Evolutionary conservation across 441 rosid species (phyloP), one percentile per base, ranked within the genome.

Genomic region (Populus trichocarpa): DNA sequence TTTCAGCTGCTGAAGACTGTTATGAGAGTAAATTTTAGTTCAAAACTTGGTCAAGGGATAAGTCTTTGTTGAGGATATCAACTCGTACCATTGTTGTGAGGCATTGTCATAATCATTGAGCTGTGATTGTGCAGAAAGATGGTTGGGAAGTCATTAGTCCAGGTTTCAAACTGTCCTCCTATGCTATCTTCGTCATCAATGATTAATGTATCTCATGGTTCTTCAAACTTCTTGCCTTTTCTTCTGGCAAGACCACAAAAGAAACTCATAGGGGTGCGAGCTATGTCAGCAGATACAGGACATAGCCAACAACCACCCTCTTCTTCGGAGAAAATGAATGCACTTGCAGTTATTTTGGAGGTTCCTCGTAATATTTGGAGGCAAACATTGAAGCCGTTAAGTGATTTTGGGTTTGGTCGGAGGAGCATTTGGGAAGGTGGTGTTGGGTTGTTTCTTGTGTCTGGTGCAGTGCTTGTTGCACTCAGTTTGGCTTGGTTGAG

Each of bases 351-450:
- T 85, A 87, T 86, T 78, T 82, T 90, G 76, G 97, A 91, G 69
- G 85, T 89, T 61, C 98, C 98, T 25, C 81, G 79, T 75, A 88
- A 76, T 68, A 76, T 96, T 28, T 96, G 98, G 99, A 89, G 82
- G 79, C 96, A 87, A 84, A 91, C 98, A 61, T 74, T 91, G 13
- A 92, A 84, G 74, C 98, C 98, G 3, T 67, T 94, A 73, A 88
- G 92, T 83, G 97, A 96, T 85, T 96, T 91, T 70, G 98, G 99
- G 69, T 92, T 92, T 77, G 99, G 97, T 69, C 87, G 88, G 69
- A 88, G 88, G 81, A 96, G 97, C 80, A 80, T 96, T 75, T 94
- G 97, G 98, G 98, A 96, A 93, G 98, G 97, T 79, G 99, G 98
- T 59, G 99, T 96, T 9, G 99, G 97, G 75, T 76, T 94, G 88